These are phyloP conservation scores for Chrysanthemum seticuspe DNA, from an alignment of 129 eudicot species.

Conservation along the genomic window DNA sequence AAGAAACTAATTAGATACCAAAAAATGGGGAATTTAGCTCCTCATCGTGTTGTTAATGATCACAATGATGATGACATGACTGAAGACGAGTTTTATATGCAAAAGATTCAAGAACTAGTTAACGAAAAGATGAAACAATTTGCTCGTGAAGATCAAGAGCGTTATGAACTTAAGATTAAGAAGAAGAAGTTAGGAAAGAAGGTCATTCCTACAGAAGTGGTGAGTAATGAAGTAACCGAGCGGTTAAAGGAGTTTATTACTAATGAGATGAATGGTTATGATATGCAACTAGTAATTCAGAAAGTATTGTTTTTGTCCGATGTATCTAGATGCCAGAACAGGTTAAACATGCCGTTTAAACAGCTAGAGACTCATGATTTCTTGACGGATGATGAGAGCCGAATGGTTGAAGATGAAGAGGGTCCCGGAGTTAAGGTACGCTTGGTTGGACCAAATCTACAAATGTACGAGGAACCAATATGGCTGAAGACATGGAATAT, in stretches of 20 bases:
- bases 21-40: no score
- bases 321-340: neutral
- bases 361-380: neutral
- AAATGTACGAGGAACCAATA: neutral
- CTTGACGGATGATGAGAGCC: neutral
- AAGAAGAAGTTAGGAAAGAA: neutral
- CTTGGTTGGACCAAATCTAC: neutral
- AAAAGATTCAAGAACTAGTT: neutral
- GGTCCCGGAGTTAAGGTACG: neutral
- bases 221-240: slow-evolving; percentile 2
- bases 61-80: neutral
- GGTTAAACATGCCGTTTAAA: neutral
- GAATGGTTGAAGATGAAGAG: neutral
- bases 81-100: neutral
- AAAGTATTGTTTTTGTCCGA: neutral
- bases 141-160: neutral
- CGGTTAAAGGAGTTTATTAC: neutral
- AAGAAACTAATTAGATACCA: no score
- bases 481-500: neutral
- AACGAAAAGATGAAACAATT: neutral
- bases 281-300: neutral
- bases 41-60: no score
- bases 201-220: neutral
- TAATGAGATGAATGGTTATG: neutral
- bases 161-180: neutral